phyloP scores from a whole-genome alignment of 805 yeast species.

The Saturnispora sanitii region DNA sequence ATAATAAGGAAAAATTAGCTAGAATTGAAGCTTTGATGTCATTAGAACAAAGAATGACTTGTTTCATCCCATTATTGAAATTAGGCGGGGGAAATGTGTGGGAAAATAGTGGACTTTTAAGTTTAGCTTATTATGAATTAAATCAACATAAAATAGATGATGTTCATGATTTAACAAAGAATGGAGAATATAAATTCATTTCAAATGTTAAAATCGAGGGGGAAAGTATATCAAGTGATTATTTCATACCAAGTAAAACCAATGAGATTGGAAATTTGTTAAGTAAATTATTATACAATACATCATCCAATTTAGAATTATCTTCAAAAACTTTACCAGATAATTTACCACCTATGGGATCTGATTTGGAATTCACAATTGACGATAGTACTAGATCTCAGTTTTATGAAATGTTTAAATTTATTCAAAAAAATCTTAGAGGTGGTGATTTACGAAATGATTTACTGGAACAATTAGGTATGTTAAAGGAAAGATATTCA shows the following conservation, averaged over 20 bases:
- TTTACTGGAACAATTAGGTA: constrained; percentile 6
- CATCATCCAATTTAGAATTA: background rate
- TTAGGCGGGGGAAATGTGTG: constrained; percentile 26
- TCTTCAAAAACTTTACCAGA: constrained; percentile 24
- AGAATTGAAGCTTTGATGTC: constrained; percentile 8
- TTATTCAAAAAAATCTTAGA: background rate
- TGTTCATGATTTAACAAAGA: background rate
- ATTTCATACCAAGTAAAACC: background rate
- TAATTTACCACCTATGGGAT: constrained; percentile 40
- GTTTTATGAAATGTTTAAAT: constrained; percentile 1
- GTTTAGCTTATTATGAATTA: constrained; percentile 33
- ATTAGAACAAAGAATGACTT: constrained; percentile 3
- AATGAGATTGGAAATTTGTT: background rate
- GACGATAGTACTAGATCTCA: constrained; percentile 1
- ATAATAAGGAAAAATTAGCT: constrained; percentile 1
- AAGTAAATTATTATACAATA: background rate
- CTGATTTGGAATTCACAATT: background rate
- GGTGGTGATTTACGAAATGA: constrained; percentile 1
- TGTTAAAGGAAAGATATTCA: constrained; percentile 9
- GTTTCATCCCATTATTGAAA: constrained; percentile 2
- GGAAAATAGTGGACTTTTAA: constrained; percentile 32
- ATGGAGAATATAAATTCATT: background rate
- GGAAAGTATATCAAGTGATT: background rate
- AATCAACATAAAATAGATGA: constrained; percentile 3
- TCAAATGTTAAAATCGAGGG: background rate